phyloP scores from a whole-genome alignment of 495 filamentous ascomycete species.

The Neurospora sp. region DNA sequence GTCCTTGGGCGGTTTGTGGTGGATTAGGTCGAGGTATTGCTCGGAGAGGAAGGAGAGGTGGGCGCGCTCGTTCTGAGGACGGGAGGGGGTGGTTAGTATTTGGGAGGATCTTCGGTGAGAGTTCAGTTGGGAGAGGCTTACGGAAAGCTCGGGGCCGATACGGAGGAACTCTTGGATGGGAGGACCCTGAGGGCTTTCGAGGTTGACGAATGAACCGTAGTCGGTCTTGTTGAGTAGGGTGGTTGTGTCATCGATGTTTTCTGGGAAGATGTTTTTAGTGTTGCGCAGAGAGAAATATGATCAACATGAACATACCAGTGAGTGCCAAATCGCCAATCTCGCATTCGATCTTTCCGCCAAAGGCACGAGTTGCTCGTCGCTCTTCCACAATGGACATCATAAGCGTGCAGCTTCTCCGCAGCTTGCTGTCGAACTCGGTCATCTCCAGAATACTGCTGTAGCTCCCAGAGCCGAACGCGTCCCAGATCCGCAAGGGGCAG shows the following conservation, averaged over 20 bases:
- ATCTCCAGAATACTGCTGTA: slow-evolving; percentile 37
- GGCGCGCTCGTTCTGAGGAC: slow-evolving; percentile 18
- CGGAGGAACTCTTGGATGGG: slow-evolving; percentile 30
- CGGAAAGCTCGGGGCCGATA: slow-evolving; percentile 34
- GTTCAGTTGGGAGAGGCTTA: background rate
- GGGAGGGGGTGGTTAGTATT: background rate
- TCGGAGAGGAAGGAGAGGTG: slow-evolving; percentile 34
- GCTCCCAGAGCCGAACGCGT: slow-evolving; percentile 33
- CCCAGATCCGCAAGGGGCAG: slow-evolving; percentile 30
- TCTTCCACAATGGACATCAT: slow-evolving; percentile 37
- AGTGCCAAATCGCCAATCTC: slow-evolving; percentile 27
- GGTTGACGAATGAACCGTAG: slow-evolving; percentile 33
- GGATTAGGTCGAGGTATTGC: slow-evolving; percentile 32
- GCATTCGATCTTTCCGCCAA: slow-evolving; percentile 25
- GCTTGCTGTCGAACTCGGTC: slow-evolving; percentile 22
- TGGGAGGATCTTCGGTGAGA: background rate
- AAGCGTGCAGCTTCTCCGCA: slow-evolving; percentile 32
- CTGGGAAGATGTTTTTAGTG: slow-evolving; percentile 14
- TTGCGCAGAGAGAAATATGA: background rate
- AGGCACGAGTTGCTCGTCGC: slow-evolving; percentile 28
- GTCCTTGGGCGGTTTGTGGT: slow-evolving; percentile 32
- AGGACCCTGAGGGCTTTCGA: slow-evolving; percentile 22
- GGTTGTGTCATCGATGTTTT: slow-evolving; percentile 16
- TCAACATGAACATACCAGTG: slow-evolving; percentile 25
- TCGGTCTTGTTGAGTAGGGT: slow-evolving; percentile 32